Evolutionary conservation across 768 basidiomycete species (phyloP).

Genomic region (Suillus ampliporus): DNA sequence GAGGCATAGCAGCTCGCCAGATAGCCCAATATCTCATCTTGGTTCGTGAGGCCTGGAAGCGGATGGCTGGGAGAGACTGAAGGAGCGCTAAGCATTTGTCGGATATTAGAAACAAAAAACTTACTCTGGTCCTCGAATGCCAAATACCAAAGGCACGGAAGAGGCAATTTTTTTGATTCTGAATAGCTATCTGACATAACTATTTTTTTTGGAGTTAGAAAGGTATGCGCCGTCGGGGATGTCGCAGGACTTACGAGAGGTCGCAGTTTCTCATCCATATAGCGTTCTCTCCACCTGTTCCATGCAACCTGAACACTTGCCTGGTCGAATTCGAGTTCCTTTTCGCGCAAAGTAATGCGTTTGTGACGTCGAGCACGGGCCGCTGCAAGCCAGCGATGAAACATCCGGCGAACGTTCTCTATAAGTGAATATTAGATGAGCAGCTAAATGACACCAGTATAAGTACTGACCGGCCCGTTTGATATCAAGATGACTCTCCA

Average conservation of each 20-base stretch:
- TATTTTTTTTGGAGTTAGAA: constrained; percentile 15
- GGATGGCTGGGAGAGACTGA: constrained; percentile 81
- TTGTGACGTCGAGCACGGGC: constrained; percentile 67
- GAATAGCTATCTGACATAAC: constrained; percentile 56
- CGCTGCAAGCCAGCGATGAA: constrained; percentile 70
- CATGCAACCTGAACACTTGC: constrained; percentile 60
- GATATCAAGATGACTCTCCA: constrained; percentile 83
- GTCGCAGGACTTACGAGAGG: constrained; percentile 57
- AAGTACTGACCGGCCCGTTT: constrained; percentile 70
- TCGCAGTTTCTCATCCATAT: constrained; percentile 64
- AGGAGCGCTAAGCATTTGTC: constrained; percentile 10
- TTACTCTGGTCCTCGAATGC: constrained; percentile 76
- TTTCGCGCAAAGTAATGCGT: constrained; percentile 60
- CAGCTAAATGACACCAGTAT: constrained; percentile 7
- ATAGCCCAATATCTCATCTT: constrained; percentile 66
- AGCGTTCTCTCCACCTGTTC: constrained; percentile 83
- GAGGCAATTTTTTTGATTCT: constrained; percentile 62
- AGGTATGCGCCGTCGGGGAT: background rate
- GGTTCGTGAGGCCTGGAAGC: constrained; percentile 66
- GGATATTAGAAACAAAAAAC: constrained; percentile 19
- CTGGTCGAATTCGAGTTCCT: constrained; percentile 66
- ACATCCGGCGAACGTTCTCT: constrained; percentile 73
- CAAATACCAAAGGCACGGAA: constrained; percentile 75
- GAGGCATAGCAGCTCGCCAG: constrained; percentile 77
- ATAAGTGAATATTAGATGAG: constrained; percentile 11